Percentiles rank a stretch among this genome's conserved stretches.
phyloP scores from a whole-genome alignment of 441 rosid species.

The Brassica hybrid region DNA sequence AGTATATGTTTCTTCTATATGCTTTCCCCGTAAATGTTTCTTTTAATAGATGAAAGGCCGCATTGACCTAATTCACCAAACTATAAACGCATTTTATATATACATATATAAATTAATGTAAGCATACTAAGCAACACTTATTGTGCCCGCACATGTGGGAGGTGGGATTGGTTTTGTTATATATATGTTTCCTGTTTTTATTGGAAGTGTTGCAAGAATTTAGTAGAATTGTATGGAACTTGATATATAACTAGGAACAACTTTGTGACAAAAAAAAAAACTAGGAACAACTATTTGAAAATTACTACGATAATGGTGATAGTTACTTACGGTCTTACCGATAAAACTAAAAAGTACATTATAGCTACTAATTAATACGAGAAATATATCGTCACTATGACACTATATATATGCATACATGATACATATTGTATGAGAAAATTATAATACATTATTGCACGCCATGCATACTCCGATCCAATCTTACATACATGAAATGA shows the following conservation, averaged over 20 bases:
- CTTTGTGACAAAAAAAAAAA: too few species aligned
- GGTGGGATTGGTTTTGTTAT: slow-evolving; percentile 15
- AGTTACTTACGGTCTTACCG: neutral
- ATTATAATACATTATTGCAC: neutral
- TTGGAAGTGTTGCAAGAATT: neutral
- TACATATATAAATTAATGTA: neutral
- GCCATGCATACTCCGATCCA: slow-evolving; percentile 26
- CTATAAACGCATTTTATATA: neutral
- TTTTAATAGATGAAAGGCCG: slow-evolving; percentile 28
- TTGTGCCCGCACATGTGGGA: slow-evolving; percentile 28
- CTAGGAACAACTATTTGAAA: neutral
- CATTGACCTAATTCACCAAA: slow-evolving; percentile 42
- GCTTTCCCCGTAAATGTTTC: neutral
- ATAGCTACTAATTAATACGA: too few species aligned
- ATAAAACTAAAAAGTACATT: neutral
- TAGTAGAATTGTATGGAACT: neutral
- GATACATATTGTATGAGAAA: slow-evolving; percentile 16
- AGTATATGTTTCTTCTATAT: neutral
- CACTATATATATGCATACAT: neutral
- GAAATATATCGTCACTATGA: too few species aligned
- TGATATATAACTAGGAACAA: neutral
- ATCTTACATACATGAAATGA: slow-evolving; percentile 27
- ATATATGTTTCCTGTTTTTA: neutral
- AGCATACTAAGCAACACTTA: neutral
- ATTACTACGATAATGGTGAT: neutral